A percentile compares a stretch with the other conserved stretches of the same genome.
Evolutionary conservation across 768 basidiomycete species (phyloP).

Genomic region (Crepidotus variabilis): DNA sequence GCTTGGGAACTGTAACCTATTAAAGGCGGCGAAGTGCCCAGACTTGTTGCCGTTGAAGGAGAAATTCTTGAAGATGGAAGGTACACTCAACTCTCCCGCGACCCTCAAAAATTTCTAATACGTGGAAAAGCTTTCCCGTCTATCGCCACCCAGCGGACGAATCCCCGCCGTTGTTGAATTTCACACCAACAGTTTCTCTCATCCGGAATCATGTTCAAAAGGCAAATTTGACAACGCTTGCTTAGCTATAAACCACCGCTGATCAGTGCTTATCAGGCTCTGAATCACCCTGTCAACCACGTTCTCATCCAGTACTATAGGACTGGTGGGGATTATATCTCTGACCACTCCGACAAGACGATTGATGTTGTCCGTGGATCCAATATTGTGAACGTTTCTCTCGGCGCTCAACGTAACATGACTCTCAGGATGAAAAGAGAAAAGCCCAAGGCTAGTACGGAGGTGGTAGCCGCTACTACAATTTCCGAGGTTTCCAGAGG

Average conservation of each 20-base stretch:
- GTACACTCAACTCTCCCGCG: conserved; percentile 12
- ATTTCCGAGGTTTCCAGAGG: not conserved
- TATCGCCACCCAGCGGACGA: conserved; percentile 83
- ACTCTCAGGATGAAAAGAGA: conserved; percentile 67
- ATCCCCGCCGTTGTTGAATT: conserved; percentile 62
- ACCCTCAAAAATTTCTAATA: not conserved
- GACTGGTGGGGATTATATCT: conserved; percentile 76
- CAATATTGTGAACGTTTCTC: conserved; percentile 75
- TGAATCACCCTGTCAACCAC: conserved; percentile 71
- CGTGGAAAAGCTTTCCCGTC: conserved; percentile 54
- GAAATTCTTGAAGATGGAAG: conserved; percentile 35
- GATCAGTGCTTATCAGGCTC: conserved; percentile 16
- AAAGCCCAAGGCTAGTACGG: conserved; percentile 15
- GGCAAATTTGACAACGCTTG: conserved; percentile 13
- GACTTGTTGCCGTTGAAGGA: conserved; percentile 34
- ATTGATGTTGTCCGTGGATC: conserved; percentile 75
- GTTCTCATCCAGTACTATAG: conserved; percentile 83
- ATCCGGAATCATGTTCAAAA: conserved; percentile 65
- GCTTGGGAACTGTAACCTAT: not conserved
- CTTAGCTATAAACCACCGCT: too few species aligned
- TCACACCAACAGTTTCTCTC: conserved; percentile 62
- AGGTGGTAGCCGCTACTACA: not conserved
- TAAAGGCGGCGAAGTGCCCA: conserved; percentile 59
- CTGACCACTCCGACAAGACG: conserved; percentile 86
- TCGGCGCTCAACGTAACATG: conserved; percentile 78